A percentile compares a stretch with the other conserved stretches of the same genome.
Conservation (phyloP, 2,329 filamentous ascomycete genomes). For the Pseudopyricularia javanii region DNA sequence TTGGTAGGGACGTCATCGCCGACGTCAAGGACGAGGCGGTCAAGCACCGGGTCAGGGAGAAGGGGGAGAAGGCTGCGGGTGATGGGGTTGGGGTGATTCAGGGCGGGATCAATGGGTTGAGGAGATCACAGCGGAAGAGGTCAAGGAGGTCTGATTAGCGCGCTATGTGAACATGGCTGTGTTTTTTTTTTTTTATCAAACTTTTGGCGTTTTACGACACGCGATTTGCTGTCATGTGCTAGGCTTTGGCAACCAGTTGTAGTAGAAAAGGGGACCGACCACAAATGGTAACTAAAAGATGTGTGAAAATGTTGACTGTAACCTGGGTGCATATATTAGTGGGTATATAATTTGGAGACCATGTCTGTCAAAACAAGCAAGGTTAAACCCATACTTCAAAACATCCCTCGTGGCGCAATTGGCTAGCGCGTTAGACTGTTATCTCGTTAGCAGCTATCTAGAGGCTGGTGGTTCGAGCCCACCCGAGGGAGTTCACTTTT, state of each 20-base stretch:
- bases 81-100: slow-evolving; percentile 19
- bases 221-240: background rate
- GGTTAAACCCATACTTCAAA: background rate
- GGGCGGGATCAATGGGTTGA: slow-evolving; percentile 18
- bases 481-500: background rate
- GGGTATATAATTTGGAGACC: background rate
- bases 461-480: slow-evolving; percentile 4
- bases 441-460: slow-evolving; percentile 10
- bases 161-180: background rate
- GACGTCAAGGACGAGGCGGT: slow-evolving; percentile 43
- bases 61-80: slow-evolving; percentile 19
- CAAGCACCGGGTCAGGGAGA: slow-evolving; percentile 38
- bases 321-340: background rate
- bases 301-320: background rate
- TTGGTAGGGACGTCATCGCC: slow-evolving; percentile 38
- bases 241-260: too few relatives aligned
- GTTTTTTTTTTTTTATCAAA: background rate
- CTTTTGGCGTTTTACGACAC: too few relatives aligned
- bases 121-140: slow-evolving; percentile 14
- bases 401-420: slow-evolving; percentile 28
- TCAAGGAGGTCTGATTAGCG: slow-evolving; percentile 4
- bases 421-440: slow-evolving; percentile 51
- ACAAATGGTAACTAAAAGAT: too few relatives aligned
- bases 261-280: too few relatives aligned
- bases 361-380: background rate